These are phyloP conservation scores for Rhodamnia rubescens DNA, from an alignment of 345 rosid species.

Conservation along the genomic window DNA sequence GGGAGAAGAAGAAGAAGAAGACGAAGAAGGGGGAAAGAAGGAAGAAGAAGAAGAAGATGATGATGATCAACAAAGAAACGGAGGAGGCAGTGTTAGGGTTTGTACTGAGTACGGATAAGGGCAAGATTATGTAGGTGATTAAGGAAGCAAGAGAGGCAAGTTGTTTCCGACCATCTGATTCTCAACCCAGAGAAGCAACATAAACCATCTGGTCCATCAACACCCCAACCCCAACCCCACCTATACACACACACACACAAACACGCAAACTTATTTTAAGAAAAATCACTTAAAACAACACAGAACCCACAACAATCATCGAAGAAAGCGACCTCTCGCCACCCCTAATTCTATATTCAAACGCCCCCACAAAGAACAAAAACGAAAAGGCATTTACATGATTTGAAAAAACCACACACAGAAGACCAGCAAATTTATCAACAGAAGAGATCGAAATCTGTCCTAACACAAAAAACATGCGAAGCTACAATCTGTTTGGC, in stretches of 20 bases:
- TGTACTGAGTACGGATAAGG: conserved; percentile 30
- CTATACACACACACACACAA: background rate
- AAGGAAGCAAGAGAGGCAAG: background rate
- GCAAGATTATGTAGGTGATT: conserved; percentile 4
- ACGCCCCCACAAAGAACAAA: background rate
- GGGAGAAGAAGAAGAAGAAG: background rate
- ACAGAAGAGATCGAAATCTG: background rate
- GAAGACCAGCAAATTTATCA: background rate
- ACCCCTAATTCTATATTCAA: background rate
- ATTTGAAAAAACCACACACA: background rate
- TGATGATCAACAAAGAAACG: background rate
- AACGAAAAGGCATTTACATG: background rate
- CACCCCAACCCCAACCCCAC: background rate
- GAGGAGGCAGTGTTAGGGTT: conserved; percentile 4
- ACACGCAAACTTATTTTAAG: background rate
- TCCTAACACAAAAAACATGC: background rate
- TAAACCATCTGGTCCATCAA: conserved; percentile 24
- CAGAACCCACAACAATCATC: background rate
- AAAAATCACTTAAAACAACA: background rate
- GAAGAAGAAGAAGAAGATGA: no score
- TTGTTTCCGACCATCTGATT: background rate
- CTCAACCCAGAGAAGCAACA: conserved; percentile 27
- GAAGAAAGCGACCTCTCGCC: background rate
- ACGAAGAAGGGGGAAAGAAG: background rate
- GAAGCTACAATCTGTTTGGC: background rate